Evolutionary conservation across 73 alveolate species (phyloP).

Genomic region (Symbiodinium pilosum): DNA sequence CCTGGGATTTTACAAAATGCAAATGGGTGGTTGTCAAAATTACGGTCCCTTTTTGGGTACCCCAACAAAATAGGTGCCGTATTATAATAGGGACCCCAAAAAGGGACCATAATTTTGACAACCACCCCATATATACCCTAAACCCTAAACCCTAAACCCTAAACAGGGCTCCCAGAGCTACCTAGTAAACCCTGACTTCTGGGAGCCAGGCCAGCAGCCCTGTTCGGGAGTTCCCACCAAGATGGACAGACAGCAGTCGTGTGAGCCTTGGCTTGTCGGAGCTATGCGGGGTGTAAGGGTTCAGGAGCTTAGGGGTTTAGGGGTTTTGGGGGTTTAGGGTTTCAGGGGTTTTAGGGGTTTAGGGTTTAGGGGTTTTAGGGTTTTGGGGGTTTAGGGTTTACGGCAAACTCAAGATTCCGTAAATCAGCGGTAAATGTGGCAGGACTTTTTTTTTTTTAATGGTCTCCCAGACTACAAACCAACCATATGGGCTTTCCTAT

Average conservation of each 20-base stretch:
- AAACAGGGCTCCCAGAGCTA: not conserved
- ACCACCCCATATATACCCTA: not conserved
- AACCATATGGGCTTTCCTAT: too few species aligned
- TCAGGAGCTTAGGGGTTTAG: not conserved
- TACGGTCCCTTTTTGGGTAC: too few species aligned
- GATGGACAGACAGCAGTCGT: slow-evolving; percentile 97
- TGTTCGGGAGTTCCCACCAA: slow-evolving; percentile 99
- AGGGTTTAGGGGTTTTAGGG: not conserved
- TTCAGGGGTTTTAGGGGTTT: not conserved
- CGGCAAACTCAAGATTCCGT: too few species aligned
- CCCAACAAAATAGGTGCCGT: too few species aligned
- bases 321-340: not conserved
- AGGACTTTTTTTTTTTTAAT: too few species aligned
- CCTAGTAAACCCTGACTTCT: not conserved
- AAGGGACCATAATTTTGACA: too few species aligned
- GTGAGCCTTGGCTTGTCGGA: slow-evolving; percentile 95
- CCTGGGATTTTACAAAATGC: too few species aligned
- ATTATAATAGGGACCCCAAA: too few species aligned
- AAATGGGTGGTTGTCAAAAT: too few species aligned
- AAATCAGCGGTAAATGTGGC: too few species aligned
- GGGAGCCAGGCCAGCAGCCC: slow-evolving; percentile 30
- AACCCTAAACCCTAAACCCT: not conserved
- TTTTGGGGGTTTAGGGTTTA: not conserved
- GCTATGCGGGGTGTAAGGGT: not conserved
- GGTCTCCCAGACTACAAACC: too few species aligned